Base-by-base conservation (phyloP, 441 rosid species). In the Aleurites moluccanus region DNA sequence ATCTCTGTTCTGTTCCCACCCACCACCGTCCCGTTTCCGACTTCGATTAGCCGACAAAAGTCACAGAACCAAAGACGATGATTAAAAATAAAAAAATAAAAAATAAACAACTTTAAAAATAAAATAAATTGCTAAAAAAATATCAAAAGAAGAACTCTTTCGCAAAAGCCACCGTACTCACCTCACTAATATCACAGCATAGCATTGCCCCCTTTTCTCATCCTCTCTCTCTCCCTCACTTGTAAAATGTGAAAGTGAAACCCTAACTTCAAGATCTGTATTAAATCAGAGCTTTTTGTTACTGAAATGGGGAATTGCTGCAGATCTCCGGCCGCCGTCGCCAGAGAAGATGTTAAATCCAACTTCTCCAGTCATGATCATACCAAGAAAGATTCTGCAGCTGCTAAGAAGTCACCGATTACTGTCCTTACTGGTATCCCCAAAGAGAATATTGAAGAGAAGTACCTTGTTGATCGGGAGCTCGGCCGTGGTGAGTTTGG, bases 401-500 rank as follows among this genome's bases (percentile, higher is more conserved):
- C 86, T 63, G 83, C 88, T 10, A 85, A 91, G 83, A 89, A 88
- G 10, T 63, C 62, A 80, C 81, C 96, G 77, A 81, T 92, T 85
- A 86, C 91, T 13, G 97, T 96, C 15, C 88, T 96, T 1, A 50
- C 83, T 11, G 98, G 87, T 44, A 87, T 89, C 15, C 83, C 90
- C 23, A 92, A 88, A 82, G 97, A 93, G 89, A 92, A 83, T 74
- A 92, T 96, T 47, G 99, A 93, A 68, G 97, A 96, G 77, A 86
- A 87, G 60, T 96, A 93, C 85, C 79, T 91, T 8, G 88, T 96
- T 9, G 98, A 96, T 83, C 78, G 99, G 21, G 99, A 96, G 81
- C 94, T 96, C 5, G 99, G 99, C 0, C 90, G 99, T 20, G 99
- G 99, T 3, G 99, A 96, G 91, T 96, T 96, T 64, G 99, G 99